These are phyloP conservation scores for Harringtonia aguacate DNA, from an alignment of 2,329 filamentous ascomycete species.

Conservation along the genomic window DNA sequence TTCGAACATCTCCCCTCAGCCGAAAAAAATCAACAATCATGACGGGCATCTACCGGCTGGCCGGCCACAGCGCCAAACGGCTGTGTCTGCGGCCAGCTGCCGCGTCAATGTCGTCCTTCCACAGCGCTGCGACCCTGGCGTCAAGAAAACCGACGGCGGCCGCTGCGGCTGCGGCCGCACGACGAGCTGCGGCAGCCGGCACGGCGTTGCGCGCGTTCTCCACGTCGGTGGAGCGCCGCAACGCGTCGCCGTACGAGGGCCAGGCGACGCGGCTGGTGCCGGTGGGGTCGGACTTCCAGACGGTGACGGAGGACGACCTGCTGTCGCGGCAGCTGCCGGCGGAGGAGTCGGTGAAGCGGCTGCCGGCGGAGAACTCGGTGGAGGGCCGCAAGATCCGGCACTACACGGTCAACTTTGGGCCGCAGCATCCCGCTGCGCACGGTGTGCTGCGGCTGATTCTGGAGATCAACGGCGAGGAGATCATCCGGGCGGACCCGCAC, in stretches of 20 bases:
- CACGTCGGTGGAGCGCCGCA: conserved; percentile 49
- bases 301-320: conserved; percentile 32
- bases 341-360: conserved; percentile 29
- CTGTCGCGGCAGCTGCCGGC: conserved; percentile 6
- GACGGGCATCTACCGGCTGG: conserved; percentile 64
- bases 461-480: conserved; percentile 95
- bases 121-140: conserved; percentile 13
- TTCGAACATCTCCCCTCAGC: conserved; percentile 3
- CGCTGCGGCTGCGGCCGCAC: not conserved
- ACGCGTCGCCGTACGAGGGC: conserved; percentile 43
- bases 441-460: conserved; percentile 96
- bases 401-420: conserved; percentile 99
- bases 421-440: conserved; percentile 96
- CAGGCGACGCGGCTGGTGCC: conserved; percentile 53
- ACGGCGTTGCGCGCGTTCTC: conserved; percentile 50
- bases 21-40: conserved; percentile 33
- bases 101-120: conserved; percentile 2
- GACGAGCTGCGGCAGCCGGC: not conserved
- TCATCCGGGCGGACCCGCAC: conserved; percentile 91
- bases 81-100: conserved; percentile 41
- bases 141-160: not conserved
- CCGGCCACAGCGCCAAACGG: conserved; percentile 59
- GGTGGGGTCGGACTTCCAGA: conserved; percentile 52
- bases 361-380: conserved; percentile 36
- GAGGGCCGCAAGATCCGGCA: conserved; percentile 80